Evolutionary conservation across 2,329 filamentous ascomycete species (phyloP), one percentile per base, ranked within the genome.

Genomic region (Salinomyces thailandicus): DNA sequence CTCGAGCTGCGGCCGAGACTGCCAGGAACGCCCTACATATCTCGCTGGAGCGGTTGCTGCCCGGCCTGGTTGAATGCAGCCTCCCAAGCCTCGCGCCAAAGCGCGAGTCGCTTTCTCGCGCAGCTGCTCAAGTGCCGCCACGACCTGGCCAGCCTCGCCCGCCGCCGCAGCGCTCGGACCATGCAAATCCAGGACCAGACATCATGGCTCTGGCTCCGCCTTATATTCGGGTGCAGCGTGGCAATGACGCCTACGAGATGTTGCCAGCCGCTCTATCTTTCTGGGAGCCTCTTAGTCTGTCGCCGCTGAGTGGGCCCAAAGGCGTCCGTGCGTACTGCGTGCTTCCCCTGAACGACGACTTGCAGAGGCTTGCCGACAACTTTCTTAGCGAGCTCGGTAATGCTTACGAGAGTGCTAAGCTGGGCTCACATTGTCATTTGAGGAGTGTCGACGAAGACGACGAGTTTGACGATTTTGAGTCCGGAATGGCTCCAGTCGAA

Each of bases 231-330:
- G 66, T 93, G 8, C 77, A 79, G 33, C 71, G 84, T 36, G 73
- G 77, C 14, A 80, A 85, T 26, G 69, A 71, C 2, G 73, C 72
- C 32, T 71, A 86, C 38, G 84, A 85, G 8, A 67, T 93, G 26
- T 65, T 89, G 15, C 81, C 85, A 2, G 74, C 83, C 1, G 80
- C 82, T 0, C 64, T 89, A 14, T 64, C 71, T 1, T 93, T 91
- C 52, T 93, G 85, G 85, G 84, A 91, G 53, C 77, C 79, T 31
- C 63, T 93, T 13, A 81, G 83, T 0, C 67, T 93, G 2, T 75
- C 75, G 2, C 85, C 85, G 3, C 74, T 75, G 6, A 75, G 75
- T 40, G 81, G 82, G 0, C 53, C 67, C 5, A 93, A 93, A 56
- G 75, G 89, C 42, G 63, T 91, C 18, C 69, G 72, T 22, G 72